Base-by-base conservation (phyloP, 352 stramenopile species). In the Blastocystis sp. region DNA sequence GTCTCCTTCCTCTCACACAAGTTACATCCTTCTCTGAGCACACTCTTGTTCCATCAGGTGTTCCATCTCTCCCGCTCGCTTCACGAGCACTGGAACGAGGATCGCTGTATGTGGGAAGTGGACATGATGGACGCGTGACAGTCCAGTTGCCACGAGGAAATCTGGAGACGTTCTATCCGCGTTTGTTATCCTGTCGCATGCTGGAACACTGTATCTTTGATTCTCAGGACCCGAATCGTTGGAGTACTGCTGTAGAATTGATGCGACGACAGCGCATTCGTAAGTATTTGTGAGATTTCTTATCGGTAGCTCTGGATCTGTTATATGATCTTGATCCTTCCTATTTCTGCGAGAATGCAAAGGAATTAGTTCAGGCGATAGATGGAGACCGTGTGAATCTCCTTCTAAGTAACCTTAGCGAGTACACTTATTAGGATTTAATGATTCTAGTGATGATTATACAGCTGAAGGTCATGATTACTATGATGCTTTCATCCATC, bases 191-290 rank as follows among this genome's bases (percentile, higher is more conserved):
- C 53, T 84, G 73, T 48, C n/a, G 27, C 37, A 53, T 66, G 27
- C 56, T 84, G 73, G 37, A 60, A 57, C 51, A 69, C 9, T 30
- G 58, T 30, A 24, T 84, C 9, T 84, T 68, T 57, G 73, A 48
- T 27, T 58, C 42, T 22, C 13, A 24, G 11, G 13, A 15, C 15
- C 53, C 73, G 4, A 35, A 22, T 6, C 73, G 73, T 24, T 84
- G 73, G 73, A 66, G 30, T 4, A 40, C 24, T 33, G 73, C 48
- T 22, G 73, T 84, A 33, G 73, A 84, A 35, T 48, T 84, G 30
- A 84, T 84, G 73, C 73, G 73, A 22, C 73, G 73, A 19, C 73
- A 84, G 33, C 73, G 73, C n/a, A 84, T 84, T 66, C 73, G 73
- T 84, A 15, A n/a, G 53, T 17, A n/a, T 44, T 11, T 5, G 5